Conservation (phyloP, 495 filamentous ascomycete species). For the Trichocladium antarcticum region DNA sequence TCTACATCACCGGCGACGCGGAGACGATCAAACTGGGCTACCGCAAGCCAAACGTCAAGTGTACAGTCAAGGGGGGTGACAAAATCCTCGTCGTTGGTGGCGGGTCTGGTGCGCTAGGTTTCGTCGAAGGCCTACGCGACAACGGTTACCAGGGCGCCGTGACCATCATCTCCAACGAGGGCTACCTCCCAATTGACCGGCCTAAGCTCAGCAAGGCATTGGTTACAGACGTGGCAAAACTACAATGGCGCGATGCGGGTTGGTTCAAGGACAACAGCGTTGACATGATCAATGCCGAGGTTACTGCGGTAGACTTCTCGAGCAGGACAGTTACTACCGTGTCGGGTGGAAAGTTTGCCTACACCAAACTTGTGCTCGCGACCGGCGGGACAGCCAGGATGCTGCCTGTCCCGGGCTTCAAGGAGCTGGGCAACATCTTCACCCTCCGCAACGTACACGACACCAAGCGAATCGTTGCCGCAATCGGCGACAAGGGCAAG, state of each 20-base stretch:
- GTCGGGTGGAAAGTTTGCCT: constrained; percentile 55
- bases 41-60: constrained; percentile 62
- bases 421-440: constrained; percentile 79
- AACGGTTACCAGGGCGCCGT: constrained; percentile 71
- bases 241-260: constrained; percentile 58
- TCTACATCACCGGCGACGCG: constrained; percentile 78
- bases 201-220: constrained; percentile 94
- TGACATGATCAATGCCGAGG: constrained; percentile 60
- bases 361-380: constrained; percentile 81
- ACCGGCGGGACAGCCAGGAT: constrained; percentile 69
- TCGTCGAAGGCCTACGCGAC: constrained; percentile 68
- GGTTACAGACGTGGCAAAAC: constrained; percentile 67
- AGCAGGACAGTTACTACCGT: constrained; percentile 60
- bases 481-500: constrained; percentile 74
- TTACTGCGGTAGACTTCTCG: constrained; percentile 63
- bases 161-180: constrained; percentile 75
- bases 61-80: constrained; percentile 44
- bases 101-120: constrained; percentile 71
- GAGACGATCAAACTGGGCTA: constrained; percentile 64
- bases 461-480: constrained; percentile 59
- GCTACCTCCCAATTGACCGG: constrained; percentile 77
- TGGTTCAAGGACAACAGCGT: constrained; percentile 72
- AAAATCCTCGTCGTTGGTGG: constrained; percentile 82
- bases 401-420: constrained; percentile 78
- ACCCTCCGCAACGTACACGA: constrained; percentile 63